Evolutionary conservation across 805 yeast genomes (phyloP), one percentile per base, ranked within the genome.

Genomic region (Hanseniaspora clermontiae): DNA sequence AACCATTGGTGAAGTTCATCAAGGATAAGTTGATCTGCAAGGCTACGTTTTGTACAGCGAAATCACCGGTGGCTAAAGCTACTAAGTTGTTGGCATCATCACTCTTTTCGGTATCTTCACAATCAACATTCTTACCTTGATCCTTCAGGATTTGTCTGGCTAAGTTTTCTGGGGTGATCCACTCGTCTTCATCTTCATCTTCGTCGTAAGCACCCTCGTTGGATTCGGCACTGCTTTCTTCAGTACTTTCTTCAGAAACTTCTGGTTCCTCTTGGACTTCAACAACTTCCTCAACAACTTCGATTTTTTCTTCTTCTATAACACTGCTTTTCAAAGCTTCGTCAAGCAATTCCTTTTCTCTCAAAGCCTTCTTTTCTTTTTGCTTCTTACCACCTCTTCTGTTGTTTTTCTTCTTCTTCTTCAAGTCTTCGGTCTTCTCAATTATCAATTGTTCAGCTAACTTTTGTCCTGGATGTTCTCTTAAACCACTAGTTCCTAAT

Each of bases 41-140:
- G 0, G 96, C 79, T 15, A 90, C 96, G 69, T 93, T 93, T 70
- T 93, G 99, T 64, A 91, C 87, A 1, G 99, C 97, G 72, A 91
- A 93, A 79, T 93, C 99, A 31, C 95, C 95, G 0, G 97, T 85
- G 0, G 96, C 83, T 51, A 93, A 71, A 2, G 97, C 98, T 19
- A 84, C 93, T 60, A 82, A 78, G 58, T 83, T 76, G n/a, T 71
- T 65, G 2, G 63, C 58, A 3, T 65, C 70, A 3, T 66, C 64
- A 17, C 71, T 70, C 37, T 69, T 77, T 49, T 80, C 74, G 19
- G 49, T 55, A 17, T 59, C 61, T 3, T 66, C 63, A 24, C 71
- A 71, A 4, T 67, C 66, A 17, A 67, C 67, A 58, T 78, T 77
- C 64, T 83, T 88, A 43, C 84, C 79, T 63, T 74, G 78, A 63